Conservation (phyloP, 2,329 filamentous ascomycete genomes). For the Calonectria leucothoes region DNA sequence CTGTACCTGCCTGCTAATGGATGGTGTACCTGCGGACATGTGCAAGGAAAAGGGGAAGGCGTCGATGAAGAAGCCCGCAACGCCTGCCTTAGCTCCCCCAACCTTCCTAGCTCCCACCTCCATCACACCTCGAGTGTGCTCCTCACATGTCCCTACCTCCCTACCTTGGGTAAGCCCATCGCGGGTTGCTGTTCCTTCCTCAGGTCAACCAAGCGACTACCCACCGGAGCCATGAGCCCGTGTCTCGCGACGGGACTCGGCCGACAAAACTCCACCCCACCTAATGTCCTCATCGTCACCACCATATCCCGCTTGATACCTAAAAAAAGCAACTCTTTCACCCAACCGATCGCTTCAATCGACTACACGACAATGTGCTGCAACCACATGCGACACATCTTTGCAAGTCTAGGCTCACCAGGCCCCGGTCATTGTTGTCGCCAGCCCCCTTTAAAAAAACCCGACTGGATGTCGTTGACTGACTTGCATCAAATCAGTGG, state of each 20-base stretch:
- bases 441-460: background rate
- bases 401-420: slow-evolving; percentile 14
- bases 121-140: background rate
- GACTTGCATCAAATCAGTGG: slow-evolving; percentile 39
- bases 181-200: background rate
- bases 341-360: slow-evolving; percentile 11
- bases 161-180: background rate
- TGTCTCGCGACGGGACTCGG: slow-evolving; percentile 15
- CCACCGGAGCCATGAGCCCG: background rate
- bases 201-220: background rate
- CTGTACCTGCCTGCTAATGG: background rate
- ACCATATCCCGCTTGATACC: background rate
- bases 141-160: background rate
- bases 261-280: slow-evolving; percentile 8
- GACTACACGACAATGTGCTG: slow-evolving; percentile 10
- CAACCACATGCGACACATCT: slow-evolving; percentile 27
- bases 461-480: slow-evolving; percentile 25
- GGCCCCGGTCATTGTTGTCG: slow-evolving; percentile 4
- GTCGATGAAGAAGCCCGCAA: background rate
- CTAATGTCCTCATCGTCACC: background rate
- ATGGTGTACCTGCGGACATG: background rate
- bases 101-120: background rate
- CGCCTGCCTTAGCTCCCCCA: background rate
- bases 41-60: background rate
- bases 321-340: background rate